Percentiles rank a stretch among this genome's conserved stretches.
These are phyloP conservation scores for Diplodia mutila DNA, from an alignment of 2,329 filamentous ascomycete species.

Conservation along the genomic window DNA sequence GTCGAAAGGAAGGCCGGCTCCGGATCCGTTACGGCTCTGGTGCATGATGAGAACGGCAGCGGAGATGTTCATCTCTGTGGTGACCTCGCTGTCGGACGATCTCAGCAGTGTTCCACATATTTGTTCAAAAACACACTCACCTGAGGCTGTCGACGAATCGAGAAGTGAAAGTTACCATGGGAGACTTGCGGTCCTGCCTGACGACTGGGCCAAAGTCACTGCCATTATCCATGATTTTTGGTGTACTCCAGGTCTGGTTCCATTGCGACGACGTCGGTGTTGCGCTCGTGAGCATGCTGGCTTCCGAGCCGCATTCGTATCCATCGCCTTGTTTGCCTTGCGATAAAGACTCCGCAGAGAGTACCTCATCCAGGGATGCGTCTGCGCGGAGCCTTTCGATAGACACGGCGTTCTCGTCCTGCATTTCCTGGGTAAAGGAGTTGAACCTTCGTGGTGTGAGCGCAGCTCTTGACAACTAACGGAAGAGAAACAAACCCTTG, in stretches of 20 bases:
- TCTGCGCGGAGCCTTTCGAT: background rate
- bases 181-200: background rate
- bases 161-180: background rate
- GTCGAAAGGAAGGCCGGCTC: background rate
- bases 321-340: background rate
- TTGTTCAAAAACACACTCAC: background rate
- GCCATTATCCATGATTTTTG: background rate
- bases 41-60: background rate
- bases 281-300: background rate
- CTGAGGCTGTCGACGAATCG: background rate
- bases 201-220: background rate
- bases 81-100: background rate
- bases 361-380: background rate
- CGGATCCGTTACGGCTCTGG: background rate
- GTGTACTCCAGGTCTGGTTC: background rate
- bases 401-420: background rate
- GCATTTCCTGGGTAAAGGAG: background rate
- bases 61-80: background rate
- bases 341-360: accelerated
- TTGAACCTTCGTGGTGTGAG: background rate
- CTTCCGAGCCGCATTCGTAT: background rate
- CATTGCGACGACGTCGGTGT: background rate
- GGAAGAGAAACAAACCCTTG: background rate
- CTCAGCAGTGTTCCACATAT: background rate
- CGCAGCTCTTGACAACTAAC: background rate